A percentile compares a stretch with the other conserved stretches of the same genome.
These are phyloP conservation scores for Arachnomyces sp. DNA, from an alignment of 2,329 filamentous ascomycete genomes.

Conservation along the genomic window DNA sequence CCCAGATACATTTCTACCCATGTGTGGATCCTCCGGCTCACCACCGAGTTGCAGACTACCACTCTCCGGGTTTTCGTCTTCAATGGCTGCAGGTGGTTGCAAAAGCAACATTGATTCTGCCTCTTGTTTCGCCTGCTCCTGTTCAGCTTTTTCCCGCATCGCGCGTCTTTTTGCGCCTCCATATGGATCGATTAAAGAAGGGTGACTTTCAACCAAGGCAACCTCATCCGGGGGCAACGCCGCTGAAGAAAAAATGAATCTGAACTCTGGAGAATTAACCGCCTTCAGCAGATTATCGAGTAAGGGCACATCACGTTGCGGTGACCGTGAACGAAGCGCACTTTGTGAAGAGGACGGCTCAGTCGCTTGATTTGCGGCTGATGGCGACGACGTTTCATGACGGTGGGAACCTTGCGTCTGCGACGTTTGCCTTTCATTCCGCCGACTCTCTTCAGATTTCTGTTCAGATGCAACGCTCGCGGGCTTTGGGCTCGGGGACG, in stretches of 20 bases:
- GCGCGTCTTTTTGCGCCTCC: conserved; percentile 75
- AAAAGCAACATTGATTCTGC: conserved; percentile 47
- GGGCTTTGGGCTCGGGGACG: conserved; percentile 71
- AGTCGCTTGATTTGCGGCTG: conserved; percentile 9
- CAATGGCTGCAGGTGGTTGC: conserved; percentile 41
- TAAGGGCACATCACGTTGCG: conserved; percentile 21
- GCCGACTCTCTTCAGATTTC: conserved; percentile 28
- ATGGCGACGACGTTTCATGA: conserved; percentile 18
- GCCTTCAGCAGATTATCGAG: conserved; percentile 39
- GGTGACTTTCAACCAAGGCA: conserved; percentile 51
- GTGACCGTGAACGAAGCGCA: conserved; percentile 12
- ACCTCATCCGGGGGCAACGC: conserved; percentile 42
- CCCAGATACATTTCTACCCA: conserved; percentile 24
- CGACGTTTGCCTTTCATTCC: conserved; percentile 23
- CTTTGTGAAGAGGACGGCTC: conserved; percentile 17
- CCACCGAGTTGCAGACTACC: conserved; percentile 85
- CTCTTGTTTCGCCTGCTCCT: conserved; percentile 49
- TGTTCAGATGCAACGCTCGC: conserved; percentile 38
- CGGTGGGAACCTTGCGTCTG: conserved; percentile 17
- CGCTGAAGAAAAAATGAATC: conserved; percentile 46
- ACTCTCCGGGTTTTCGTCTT: conserved; percentile 71
- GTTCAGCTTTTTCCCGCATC: conserved; percentile 64
- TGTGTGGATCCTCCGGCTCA: conserved; percentile 76
- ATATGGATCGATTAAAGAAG: conserved; percentile 72
- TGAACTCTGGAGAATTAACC: conserved; percentile 44